Percentiles rank a stretch among this genome's conserved stretches.
These are phyloP conservation scores for Backusella morwellensis DNA, from an alignment of 192 early-diverging fungal species.

Conservation along the genomic window DNA sequence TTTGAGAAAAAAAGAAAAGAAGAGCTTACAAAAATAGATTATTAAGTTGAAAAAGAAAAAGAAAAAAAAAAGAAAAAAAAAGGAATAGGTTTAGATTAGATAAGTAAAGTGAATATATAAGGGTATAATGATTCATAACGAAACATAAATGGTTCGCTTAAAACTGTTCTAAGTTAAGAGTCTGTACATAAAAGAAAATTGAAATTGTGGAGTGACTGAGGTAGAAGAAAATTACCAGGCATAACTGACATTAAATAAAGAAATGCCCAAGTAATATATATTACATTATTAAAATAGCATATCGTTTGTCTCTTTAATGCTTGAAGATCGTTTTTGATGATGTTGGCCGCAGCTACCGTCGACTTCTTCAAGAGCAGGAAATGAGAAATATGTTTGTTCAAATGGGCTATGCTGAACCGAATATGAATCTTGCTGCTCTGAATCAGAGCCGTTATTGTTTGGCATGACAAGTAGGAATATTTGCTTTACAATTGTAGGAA, in stretches of 20 bases:
- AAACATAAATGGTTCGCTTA: not conserved
- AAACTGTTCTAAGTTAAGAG: not conserved
- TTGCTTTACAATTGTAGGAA: conserved; percentile 17
- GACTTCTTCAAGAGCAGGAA: conserved; percentile 11
- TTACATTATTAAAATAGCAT: not conserved
- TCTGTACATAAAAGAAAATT: not conserved
- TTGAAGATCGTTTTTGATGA: not conserved
- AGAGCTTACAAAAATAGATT: not conserved
- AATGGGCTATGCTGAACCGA: not conserved
- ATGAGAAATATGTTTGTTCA: conserved; percentile 14
- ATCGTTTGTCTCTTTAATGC: not conserved
- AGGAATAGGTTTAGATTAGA: not conserved
- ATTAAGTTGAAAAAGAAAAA: not conserved
- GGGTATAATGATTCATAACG: conserved; percentile 4
- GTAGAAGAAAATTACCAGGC: not conserved
- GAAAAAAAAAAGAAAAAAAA: not conserved
- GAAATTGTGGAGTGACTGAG: not conserved
- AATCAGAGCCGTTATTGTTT: not conserved
- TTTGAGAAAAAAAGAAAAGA: not conserved
- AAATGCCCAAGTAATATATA: not conserved
- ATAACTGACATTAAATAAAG: conserved; percentile 2
- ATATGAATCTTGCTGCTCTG: not conserved
- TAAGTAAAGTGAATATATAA: not conserved
- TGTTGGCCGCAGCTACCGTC: conserved; percentile 6
- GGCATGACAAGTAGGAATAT: conserved; percentile 12